A percentile compares a stretch with the other conserved stretches of the same genome.
These are phyloP conservation scores for Afroboletus lepidellus DNA, from an alignment of 1,284 basidiomycete genomes.

Conservation along the genomic window DNA sequence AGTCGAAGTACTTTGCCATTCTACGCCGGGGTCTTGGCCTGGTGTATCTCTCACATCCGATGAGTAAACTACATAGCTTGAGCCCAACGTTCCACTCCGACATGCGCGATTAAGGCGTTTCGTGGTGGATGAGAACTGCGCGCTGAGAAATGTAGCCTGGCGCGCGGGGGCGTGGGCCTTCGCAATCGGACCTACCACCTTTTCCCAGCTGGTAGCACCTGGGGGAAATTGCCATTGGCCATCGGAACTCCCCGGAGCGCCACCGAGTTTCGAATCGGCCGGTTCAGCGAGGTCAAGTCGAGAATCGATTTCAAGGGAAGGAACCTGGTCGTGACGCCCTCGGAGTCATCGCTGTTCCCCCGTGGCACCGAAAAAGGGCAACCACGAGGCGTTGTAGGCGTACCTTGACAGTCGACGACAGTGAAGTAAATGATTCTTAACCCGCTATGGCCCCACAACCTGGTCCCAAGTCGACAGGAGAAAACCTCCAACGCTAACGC, in stretches of 20 bases:
- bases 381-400: neutral
- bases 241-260: neutral
- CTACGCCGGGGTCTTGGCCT: neutral
- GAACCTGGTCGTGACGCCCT: too few relatives aligned
- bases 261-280: neutral
- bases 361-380: neutral
- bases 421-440: too few relatives aligned
- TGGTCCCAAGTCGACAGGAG: too few relatives aligned
- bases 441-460: too few relatives aligned
- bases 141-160: neutral
- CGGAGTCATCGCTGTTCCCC: too few relatives aligned
- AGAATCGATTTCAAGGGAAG: neutral
- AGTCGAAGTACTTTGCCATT: neutral
- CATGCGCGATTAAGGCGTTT: constrained; percentile 5
- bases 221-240: constrained; percentile 14
- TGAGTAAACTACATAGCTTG: too few relatives aligned
- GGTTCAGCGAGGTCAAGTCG: neutral
- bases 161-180: too few relatives aligned
- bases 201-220: too few relatives aligned
- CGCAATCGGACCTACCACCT: too few relatives aligned
- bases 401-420: too few relatives aligned
- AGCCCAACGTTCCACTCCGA: neutral
- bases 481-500: too few relatives aligned
- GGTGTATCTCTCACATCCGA: too few relatives aligned
- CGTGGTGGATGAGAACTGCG: constrained; percentile 1